These are phyloP conservation scores for Arxiozyma telluris DNA, from an alignment of 1,139 yeast genomes.

Conservation along the genomic window DNA sequence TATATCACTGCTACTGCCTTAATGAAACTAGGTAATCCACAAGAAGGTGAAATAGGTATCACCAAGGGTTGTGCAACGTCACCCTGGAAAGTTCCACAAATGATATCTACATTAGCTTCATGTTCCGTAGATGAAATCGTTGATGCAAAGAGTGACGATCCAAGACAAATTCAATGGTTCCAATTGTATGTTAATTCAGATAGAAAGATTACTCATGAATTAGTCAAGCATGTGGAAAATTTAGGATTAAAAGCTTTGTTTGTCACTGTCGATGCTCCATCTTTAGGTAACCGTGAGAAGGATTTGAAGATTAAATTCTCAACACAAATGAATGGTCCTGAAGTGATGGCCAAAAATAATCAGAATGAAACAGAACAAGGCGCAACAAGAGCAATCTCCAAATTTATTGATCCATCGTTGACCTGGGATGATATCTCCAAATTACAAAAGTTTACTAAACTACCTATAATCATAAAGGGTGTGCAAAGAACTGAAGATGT, in stretches of 20 bases:
- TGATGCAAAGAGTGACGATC: slow-evolving; percentile 39
- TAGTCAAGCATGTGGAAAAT: slow-evolving; percentile 63
- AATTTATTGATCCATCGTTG: slow-evolving; percentile 77
- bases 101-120: slow-evolving; percentile 75
- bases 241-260: slow-evolving; percentile 74
- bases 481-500: slow-evolving; percentile 63
- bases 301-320: slow-evolving; percentile 49
- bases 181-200: slow-evolving; percentile 80
- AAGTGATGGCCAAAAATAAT: slow-evolving; percentile 20
- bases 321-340: slow-evolving; percentile 30
- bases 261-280: slow-evolving; percentile 91
- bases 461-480: slow-evolving; percentile 54
- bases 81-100: slow-evolving; percentile 58
- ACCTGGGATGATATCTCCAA: slow-evolving; percentile 42
- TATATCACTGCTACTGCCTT: slow-evolving; percentile 76
- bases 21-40: slow-evolving; percentile 68
- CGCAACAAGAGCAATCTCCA: slow-evolving; percentile 77
- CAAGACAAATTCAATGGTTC: slow-evolving; percentile 64
- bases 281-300: slow-evolving; percentile 83
- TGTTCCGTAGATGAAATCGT: slow-evolving; percentile 67
- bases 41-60: slow-evolving; percentile 68
- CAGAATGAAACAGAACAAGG: slow-evolving; percentile 43
- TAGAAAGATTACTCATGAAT: slow-evolving; percentile 48
- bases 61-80: slow-evolving; percentile 63
- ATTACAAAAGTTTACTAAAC: slow-evolving; percentile 35